Evolutionary conservation across 2,329 filamentous ascomycete genomes (phyloP), one percentile per base, ranked within the genome.

Genomic region (Aspergillus fumigatus): DNA sequence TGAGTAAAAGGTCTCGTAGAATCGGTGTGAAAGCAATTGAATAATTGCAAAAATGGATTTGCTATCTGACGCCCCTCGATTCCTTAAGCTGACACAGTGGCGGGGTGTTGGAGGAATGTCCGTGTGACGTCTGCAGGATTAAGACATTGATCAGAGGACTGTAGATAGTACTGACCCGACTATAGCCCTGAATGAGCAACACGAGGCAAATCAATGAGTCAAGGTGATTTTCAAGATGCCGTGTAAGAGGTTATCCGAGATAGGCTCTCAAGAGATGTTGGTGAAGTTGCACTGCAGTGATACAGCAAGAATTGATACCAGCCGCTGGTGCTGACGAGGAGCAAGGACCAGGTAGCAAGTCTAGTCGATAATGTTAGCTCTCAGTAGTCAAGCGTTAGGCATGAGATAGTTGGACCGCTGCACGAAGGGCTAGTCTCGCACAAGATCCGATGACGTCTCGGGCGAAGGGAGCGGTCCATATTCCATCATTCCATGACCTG

Each of bases 391-490:
- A 52, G n/a, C 9, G 23, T 32, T 23, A 49, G 50, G 21, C 51
- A 25, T 45, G 21, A 29, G 53, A 27, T 51, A 35, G 27, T 29
- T 29, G 9, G 27, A 29, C 27, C 10, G 32, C 5, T 35, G 49
- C 26, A 57, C 5, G 32, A 17, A 38, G 14, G 29, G 52, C 25
- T 27, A 25, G 49, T 43, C 26, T 5, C 21, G 49, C 25, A 21
- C 19, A 40, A 32, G 10, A 29, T 35, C 29, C 50, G 54, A 67
- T 67, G 68, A 70, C 66, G 66, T 67, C 60, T 68, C 68, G 68
- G 68, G 54, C 66, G 67, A 70, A 70, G 59, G 68, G 67, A 69
- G 56, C 53, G 51, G 54, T 23, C 21, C 21, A 23, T 35, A 17
- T 35, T 35, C 32, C 29, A 32, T 17, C 6, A 41, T 40, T n/a